Evolutionary conservation across 331 rosid genomes (phyloP).

Genomic region (Acacia pycnantha): DNA sequence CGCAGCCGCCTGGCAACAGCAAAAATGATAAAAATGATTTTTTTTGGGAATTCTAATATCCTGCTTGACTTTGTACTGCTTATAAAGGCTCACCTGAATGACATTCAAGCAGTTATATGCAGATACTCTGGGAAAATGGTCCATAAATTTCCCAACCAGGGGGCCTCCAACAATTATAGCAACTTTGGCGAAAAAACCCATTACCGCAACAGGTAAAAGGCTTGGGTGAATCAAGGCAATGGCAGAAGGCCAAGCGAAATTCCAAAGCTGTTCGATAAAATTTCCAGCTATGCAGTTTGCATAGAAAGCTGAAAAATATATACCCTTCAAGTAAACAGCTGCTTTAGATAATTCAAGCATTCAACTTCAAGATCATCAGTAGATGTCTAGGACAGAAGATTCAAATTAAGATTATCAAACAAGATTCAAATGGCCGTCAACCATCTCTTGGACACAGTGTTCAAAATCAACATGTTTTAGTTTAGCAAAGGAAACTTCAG

Average conservation of each 20-base stretch:
- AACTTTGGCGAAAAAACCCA: conserved; percentile 92
- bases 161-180: conserved; percentile 87
- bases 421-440: conserved; percentile 6
- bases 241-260: conserved; percentile 98
- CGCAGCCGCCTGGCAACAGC: conserved; percentile 69
- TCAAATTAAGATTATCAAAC: conserved; percentile 18
- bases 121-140: conserved; percentile 72
- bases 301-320: conserved; percentile 77
- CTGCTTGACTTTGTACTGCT: conserved; percentile 12
- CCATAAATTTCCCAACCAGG: conserved; percentile 83
- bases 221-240: conserved; percentile 92
- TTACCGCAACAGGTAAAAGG: conserved; percentile 90
- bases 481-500: background rate
- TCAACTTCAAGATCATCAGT: conserved; percentile 13
- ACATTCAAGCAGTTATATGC: conserved; percentile 71
- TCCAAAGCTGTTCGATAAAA: conserved; percentile 95
- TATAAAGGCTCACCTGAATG: conserved; percentile 63
- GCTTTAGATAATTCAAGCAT: conserved; percentile 19
- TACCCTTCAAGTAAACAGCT: conserved; percentile 34
- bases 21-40: conserved; percentile 16
- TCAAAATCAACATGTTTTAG: background rate
- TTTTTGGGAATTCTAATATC: background rate
- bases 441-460: background rate
- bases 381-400: conserved; percentile 13
- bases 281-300: conserved; percentile 87